A percentile compares a stretch with the other conserved stretches of the same genome.
These are phyloP conservation scores for Hypsizygus ulmarius DNA, from an alignment of 1,284 basidiomycete genomes.

Conservation along the genomic window DNA sequence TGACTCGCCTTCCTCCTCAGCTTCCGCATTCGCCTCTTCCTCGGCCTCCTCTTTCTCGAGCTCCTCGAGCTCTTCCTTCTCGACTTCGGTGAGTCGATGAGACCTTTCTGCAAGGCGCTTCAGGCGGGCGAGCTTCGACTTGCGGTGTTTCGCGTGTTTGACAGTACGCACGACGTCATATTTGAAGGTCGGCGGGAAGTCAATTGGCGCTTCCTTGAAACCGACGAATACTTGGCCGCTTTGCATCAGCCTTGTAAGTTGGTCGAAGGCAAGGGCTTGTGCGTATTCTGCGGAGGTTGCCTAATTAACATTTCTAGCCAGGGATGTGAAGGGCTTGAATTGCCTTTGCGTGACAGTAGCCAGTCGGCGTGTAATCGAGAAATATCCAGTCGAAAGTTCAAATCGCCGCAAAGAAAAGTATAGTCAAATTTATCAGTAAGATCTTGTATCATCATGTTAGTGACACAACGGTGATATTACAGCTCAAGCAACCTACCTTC, in stretches of 20 bases:
- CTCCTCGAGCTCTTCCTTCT: slow-evolving; percentile 34
- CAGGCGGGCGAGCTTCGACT: slow-evolving; percentile 32
- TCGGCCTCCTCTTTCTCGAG: slow-evolving; percentile 35
- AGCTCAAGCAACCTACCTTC: slow-evolving; percentile 49
- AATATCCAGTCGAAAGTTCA: slow-evolving; percentile 76
- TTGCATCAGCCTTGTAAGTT: slow-evolving; percentile 71
- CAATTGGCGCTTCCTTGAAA: slow-evolving; percentile 68
- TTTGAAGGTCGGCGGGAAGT: slow-evolving; percentile 84
- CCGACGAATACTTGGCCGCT: slow-evolving; percentile 59
- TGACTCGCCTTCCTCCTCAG: slow-evolving; percentile 47
- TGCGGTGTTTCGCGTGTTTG: slow-evolving; percentile 46
- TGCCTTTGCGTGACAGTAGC: slow-evolving; percentile 58
- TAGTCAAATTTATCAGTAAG: slow-evolving; percentile 82
- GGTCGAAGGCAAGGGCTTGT: slow-evolving; percentile 78
- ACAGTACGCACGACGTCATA: slow-evolving; percentile 67
- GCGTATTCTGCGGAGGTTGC: slow-evolving; percentile 68
- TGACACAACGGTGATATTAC: slow-evolving; percentile 11
- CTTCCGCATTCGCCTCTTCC: slow-evolving; percentile 39
- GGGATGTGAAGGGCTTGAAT: neutral
- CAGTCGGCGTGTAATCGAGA: slow-evolving; percentile 75
- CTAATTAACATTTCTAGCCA: no score
- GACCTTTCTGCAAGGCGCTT: slow-evolving; percentile 31
- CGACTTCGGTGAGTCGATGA: slow-evolving; percentile 36
- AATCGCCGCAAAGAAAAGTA: slow-evolving; percentile 79
- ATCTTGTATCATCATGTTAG: slow-evolving; percentile 40